Base-by-base conservation (phyloP, 192 early-diverging fungal species). In the Coemansia reversa region DNA sequence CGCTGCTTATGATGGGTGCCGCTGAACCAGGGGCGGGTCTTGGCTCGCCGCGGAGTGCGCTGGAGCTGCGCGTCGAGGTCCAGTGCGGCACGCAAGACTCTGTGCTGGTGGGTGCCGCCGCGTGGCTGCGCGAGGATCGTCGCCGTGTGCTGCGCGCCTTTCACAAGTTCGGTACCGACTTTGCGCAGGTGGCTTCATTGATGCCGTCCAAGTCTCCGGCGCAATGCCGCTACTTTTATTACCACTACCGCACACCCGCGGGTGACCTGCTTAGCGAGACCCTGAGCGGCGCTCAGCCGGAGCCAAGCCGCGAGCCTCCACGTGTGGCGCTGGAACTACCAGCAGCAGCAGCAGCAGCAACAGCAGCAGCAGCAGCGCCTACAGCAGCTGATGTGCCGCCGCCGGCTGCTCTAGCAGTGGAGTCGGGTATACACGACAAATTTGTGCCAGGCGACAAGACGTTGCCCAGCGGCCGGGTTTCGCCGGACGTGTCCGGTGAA, bases 141-240 rank as follows among this genome's bases (percentile, higher is more conserved):
- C 66, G 75, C 11, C 65, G 75, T 7, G 90, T 88, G 0, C 54
- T 87, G 14, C 79, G 86, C 30, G 91, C 81, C 2, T 86, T 92
- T 59, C 86, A 86, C 60, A 76, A 81, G 18, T 79, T 82, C 30
- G 90, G 89, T 9, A 75, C 86, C 4, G 88, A 93, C 54, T 95
- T 93, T 79, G 84, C 81, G 24, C 81, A 79, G 12, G 89, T 94
- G 0, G 84, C 93, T 2, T 76, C 70, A 18, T 67, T 85, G 55
- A 87, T 94, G 55, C 87, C 88, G 4, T 87, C 89, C 3, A 93
- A 94, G 70, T 90, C 90, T 2, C 86, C 82, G 55, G 86, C 86
- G 27, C 89, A 94, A 66, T 93, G 92, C 60, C 82, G 86, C 35
- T 90, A 91, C 51, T 92, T 90, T 65, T 93, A 88, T 64, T 83